Evolutionary conservation across 2,329 filamentous ascomycete species (phyloP).

Genomic region (Sporothrix dimorphospora): DNA sequence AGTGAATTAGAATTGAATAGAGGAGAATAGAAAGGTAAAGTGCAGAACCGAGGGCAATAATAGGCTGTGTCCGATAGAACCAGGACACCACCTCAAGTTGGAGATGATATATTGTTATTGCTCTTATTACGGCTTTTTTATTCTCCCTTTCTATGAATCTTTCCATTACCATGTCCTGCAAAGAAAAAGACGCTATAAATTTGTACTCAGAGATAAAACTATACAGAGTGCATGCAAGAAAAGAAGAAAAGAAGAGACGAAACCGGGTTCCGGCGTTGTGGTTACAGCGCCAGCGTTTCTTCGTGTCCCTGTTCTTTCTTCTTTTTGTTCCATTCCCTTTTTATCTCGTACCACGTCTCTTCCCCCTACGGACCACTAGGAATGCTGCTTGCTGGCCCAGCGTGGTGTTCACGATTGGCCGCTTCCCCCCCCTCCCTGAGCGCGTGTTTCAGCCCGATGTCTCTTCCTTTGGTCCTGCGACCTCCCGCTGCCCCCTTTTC

Average conservation of each 20-base stretch:
- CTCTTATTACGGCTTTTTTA: background rate
- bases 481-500: slow-evolving; percentile 11
- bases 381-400: background rate
- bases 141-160: background rate
- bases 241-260: slow-evolving; percentile 19
- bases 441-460: slow-evolving; percentile 24
- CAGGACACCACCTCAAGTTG: background rate
- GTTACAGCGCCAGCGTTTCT: background rate
- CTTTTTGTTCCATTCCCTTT: background rate
- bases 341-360: background rate
- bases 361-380: background rate
- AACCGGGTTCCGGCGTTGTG: slow-evolving; percentile 24
- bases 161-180: background rate
- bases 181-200: background rate
- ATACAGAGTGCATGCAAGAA: background rate
- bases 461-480: slow-evolving; percentile 13
- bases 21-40: background rate
- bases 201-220: background rate
- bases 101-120: background rate
- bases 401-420: background rate
- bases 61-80: background rate
- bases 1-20: background rate
- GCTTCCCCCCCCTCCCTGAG: background rate
- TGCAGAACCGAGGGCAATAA: background rate
- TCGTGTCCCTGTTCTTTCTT: background rate